Evolutionary conservation across 2,329 filamentous ascomycete species (phyloP), one percentile per base, ranked within the genome.

Genomic region (Xylariaceae sp.): DNA sequence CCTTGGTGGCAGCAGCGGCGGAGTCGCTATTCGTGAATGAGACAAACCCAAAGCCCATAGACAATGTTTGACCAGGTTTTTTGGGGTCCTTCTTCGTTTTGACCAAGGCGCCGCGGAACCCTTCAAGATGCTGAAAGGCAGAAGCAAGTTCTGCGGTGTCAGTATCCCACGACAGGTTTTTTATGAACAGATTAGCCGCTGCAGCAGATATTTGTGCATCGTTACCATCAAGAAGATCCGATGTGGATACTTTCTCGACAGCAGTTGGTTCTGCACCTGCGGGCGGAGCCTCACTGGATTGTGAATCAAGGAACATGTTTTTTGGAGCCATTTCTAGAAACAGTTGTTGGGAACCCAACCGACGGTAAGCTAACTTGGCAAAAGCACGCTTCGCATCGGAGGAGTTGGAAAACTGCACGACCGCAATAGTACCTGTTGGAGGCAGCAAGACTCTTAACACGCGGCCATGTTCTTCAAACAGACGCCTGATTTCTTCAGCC

Each of bases 21-120:
- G 91, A 82, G 38, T 77, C 80, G 63, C 89, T 89, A 58, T 80
- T 85, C 51, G 79, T 81, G 71, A 97, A 99, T 62, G 96, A 90
- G 52, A 90, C 82, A 68, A 99, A 99, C 40, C 91, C 94, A 66
- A 95, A 99, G 35, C 94, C 94, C 91, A 97, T 96, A 66, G 91
- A 96, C 47, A 99, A 81, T 4, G 87, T 80, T 68, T 95, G 86
- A 9, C 88, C 89, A 15, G 89, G 85, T 64, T 87, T 88, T 75
- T 96, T 96, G n/a, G 90, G 82, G 65, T 99, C 90, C 36, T 84
- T 81, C 72, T 95, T 96, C 19, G 90, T 96, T 74, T 96, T 96
- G 58, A 99, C 90, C 57, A 83, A 82, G 27, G 90, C 92, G 49
- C 88, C 90, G 56, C 94, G 76, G 70, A 97, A 97, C 46, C 94